Base-by-base conservation (phyloP, 768 basidiomycete genomes). In the Mycena galopus region DNA sequence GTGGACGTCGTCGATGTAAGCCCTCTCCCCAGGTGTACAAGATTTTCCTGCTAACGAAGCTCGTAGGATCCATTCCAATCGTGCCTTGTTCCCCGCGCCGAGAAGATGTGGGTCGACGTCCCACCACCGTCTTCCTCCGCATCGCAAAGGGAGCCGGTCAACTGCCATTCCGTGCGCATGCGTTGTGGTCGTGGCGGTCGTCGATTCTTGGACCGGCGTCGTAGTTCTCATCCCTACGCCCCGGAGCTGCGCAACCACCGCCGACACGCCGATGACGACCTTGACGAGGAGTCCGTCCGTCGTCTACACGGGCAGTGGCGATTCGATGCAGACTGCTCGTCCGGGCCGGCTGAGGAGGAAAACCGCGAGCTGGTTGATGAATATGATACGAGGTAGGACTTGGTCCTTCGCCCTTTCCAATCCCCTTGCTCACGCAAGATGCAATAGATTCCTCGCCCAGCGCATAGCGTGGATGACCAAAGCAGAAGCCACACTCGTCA, bases 141-240 rank as follows among this genome's bases (percentile, higher is more conserved):
- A 85, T 30, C 76, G 32, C 33, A 16, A 83, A 76, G 76, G 14
- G 80, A 83, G 71, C 76, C 81, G 47, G 78, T 71, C 39, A 73
- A 79, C 57, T 75, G 81, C 21, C 87, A 87, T 14, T 84, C 90
- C 3, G 85, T 96, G 67, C 93, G 97, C 71, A 77, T 93, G 58
- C 93, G 97, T 11, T 81, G 88, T 67, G 96, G 96, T 1, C 94
- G 97, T 65, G 94, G 94, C 37, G 97, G 97, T 4, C 89, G 94
- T 32, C 79, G 92, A 17, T 84, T 91, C 73, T 76, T 97, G 21
- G 96, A 98, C 82, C 89, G 97, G 59, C 89, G 92, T 17, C 81
- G 84, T 65, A 75, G 81, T 51, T 19, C 73, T 32, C 68, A 72
- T 65, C 67, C 71, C 21, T 67, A 61, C 47, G 32, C 42, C 29